Base-by-base conservation (phyloP, 1,139 yeast genomes). In the Diutina siamensis region DNA sequence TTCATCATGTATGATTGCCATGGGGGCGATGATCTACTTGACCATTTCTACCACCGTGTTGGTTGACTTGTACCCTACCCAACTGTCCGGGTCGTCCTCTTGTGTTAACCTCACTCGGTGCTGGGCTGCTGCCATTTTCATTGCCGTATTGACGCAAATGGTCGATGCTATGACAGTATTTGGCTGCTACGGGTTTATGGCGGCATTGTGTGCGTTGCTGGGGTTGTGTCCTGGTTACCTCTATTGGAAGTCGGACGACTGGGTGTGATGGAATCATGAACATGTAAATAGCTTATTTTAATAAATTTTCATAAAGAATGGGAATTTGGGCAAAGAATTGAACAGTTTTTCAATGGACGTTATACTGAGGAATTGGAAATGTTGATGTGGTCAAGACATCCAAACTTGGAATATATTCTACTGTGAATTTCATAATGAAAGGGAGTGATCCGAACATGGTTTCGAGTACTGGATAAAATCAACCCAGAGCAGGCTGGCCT, bases 61-160 rank as follows among this genome's bases (percentile, higher is more conserved):
- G 21, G 42, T 38, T n/a, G 42, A 38, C 10, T 38, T 38, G 15
- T 38, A 38, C 18, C 42, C 42, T 15, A 38, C 42, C 22, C 42
- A 38, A n/a, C 42, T 38, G 42, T 25, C 25, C n/a, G 42, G 42
- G 13, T 44, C 40, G 48, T 51, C 48, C 8, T 44, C 48, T 21
- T 46, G 40, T 15, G 44, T 46, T 20, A 33, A 28, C 9, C 19
- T 38, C 10, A 52, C 54, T 18, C 25, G 41, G 13, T 49, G 45
- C 12, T 45, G 18, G 33, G 49, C 40, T 2, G 22, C 40, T 13
- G 50, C 25, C 4, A 15, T 33, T 19, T 57, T 60, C 2, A 68
- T 64, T 44, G 66, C 54, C 0, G 84, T 84, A 59, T 78, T 84
- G 25, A 78, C 55, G 52, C 84, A 79, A 48, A 78, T 45, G 80